These are phyloP conservation scores for Spergularia azorica DNA, from an alignment of 179 eudicot genomes.

Conservation along the genomic window DNA sequence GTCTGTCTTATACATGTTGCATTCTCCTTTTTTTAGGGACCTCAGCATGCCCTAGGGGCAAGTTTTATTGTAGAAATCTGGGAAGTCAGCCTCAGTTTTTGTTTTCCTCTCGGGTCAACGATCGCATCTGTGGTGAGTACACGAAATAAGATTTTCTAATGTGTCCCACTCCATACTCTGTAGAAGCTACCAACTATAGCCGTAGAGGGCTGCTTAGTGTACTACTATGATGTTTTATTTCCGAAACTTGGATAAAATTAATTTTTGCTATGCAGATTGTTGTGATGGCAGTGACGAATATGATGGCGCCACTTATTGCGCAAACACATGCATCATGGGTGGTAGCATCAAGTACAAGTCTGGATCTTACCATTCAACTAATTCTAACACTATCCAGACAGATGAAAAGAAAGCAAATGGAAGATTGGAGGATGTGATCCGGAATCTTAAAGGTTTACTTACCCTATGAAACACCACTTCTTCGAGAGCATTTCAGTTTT, in stretches of 20 bases:
- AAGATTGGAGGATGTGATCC: conserved; percentile 38
- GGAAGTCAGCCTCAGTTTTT: conserved; percentile 81
- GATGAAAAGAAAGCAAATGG: conserved; percentile 34
- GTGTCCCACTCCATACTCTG: not conserved
- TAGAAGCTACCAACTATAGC: not conserved
- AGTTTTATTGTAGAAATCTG: conserved; percentile 73
- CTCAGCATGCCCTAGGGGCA: conserved; percentile 83
- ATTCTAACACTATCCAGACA: conserved; percentile 11
- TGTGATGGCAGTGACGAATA: conserved; percentile 99
- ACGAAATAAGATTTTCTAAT: not conserved
- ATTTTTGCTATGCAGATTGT: conserved; percentile 53
- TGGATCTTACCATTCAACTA: conserved; percentile 35
- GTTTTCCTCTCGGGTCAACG: conserved; percentile 88
- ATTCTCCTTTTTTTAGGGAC: conserved; percentile 53
- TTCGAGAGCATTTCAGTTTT: not conserved
- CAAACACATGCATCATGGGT: conserved; percentile 86
- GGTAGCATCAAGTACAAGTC: conserved; percentile 57
- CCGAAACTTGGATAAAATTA: not conserved
- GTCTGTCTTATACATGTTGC: not conserved
- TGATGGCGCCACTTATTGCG: conserved; percentile 62
- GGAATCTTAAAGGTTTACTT: conserved; percentile 56
- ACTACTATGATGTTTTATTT: not conserved
- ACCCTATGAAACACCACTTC: not conserved
- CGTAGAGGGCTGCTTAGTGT: not conserved
- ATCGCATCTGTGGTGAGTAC: conserved; percentile 78